Percentiles rank a stretch among this genome's conserved stretches.
These are phyloP conservation scores for Vaccinium darrowii DNA, from an alignment of 148 eudicot species.

Conservation along the genomic window DNA sequence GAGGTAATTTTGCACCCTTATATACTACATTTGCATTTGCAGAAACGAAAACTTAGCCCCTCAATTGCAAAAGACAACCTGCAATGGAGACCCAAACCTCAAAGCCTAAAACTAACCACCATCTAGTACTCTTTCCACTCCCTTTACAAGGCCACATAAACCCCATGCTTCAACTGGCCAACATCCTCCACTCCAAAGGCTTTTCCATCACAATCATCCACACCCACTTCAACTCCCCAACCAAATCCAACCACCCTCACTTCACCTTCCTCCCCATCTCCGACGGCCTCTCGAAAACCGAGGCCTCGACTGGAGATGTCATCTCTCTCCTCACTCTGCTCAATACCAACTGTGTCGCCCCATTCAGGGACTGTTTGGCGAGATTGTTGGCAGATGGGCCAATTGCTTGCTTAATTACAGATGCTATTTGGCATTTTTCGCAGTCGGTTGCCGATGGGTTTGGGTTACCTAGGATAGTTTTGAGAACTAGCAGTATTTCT, in stretches of 20 bases:
- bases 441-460: conserved; percentile 45
- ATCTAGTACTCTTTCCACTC: conserved; percentile 20
- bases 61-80: neutral
- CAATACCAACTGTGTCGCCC: conserved; percentile 30
- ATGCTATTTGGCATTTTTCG: conserved; percentile 29
- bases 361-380: conserved; percentile 36
- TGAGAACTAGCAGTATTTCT: conserved; percentile 45
- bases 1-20: too few species aligned
- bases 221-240: too few species aligned
- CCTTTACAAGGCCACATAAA: neutral
- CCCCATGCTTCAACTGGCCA: too few species aligned
- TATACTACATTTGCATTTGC: too few species aligned
- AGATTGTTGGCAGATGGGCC: conserved; percentile 8
- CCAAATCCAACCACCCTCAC: neutral
- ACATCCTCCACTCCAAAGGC: too few species aligned
- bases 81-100: neutral
- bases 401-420: conserved; percentile 35
- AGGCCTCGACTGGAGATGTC: conserved; percentile 17
- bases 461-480: conserved; percentile 51
- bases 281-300: conserved; percentile 32
- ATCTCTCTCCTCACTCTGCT: conserved; percentile 16
- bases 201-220: too few species aligned
- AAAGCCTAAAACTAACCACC: neutral
- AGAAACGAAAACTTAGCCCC: neutral
- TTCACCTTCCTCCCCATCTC: conserved; percentile 21